Base-by-base conservation (phyloP, 1,284 basidiomycete species). In the Ganoderma sinense region DNA sequence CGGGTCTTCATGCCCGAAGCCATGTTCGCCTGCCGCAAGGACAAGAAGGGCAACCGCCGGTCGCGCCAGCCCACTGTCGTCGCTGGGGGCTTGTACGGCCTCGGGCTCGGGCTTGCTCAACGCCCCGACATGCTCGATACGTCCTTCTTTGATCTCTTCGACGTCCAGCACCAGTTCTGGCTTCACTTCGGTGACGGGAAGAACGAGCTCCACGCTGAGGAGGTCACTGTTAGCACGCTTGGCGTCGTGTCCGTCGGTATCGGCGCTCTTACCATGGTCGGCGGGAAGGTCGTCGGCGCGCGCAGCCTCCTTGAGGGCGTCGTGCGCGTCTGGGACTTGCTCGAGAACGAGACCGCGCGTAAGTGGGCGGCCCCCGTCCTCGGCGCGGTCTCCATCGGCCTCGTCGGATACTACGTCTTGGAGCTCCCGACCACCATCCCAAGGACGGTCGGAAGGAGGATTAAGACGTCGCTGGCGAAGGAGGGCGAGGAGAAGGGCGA, bases 1-100 rank as follows among this genome's bases (percentile, higher is more conserved):
- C 87, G 96, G 11, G 90, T 97, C 14, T 99, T 99, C 85, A 91
- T 96, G 83, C 95, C 97, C 14, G 93, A 97, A 78, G 97, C 95
- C 23, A 99, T 99, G 98, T 99, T 99, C 83, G 88, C 87, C 63
- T 81, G 85, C 23, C 81, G 84, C 69, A 83, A 88, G 69, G 82
- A 85, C 59, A 87, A 85, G 72, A 90, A 85, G 76, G 84, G 84
- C 65, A 81, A 82, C 33, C 79, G 81, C 62, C 83, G 84, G 77
- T 81, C 79, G 45, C 81, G 84, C 56, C 85, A 85, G 55, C 82
- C 84, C 16, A 83, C 87, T 10, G 82, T 93, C 65, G 92, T 94
- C 60, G 91, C 92, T 65, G 93, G 92, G 67, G 92, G 92, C 69
- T 76, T 88, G 4, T 85, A 89, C 75, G 92, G 92, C 16, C 87